Evolutionary conservation across 2,329 filamentous ascomycete genomes (phyloP), one percentile per base, ranked within the genome.

Genomic region (Mycosphaerelloides madeirae): DNA sequence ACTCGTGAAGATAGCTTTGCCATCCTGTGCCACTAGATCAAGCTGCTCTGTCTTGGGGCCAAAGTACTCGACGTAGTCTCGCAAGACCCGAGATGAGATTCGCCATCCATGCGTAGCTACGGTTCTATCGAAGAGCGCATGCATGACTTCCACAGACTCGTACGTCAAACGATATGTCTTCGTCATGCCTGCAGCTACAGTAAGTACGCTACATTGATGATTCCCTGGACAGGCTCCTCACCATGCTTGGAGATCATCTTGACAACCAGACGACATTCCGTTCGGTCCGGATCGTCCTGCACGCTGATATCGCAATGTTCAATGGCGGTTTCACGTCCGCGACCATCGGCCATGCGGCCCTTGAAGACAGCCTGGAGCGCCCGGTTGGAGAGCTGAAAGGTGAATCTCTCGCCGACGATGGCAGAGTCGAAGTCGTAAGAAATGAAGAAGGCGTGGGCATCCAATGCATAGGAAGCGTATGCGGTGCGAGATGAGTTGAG

Each of bases 401-500:
- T 85, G 65, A 90, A 90, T 16, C 76, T 68, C 35, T 63, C 61
- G 42, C 55, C 57, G 8, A 43, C 48, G 31, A 54, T 54, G n/a
- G 46, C 38, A 31, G 49, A 46, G 18, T 35, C 54, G 56, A 81
- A 91, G 41, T 78, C 75, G 65, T 89, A 91, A 29, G 76, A 77
- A 6, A 81, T 78, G 67, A 89, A 89, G 69, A 90, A 90, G 31
- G 78, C 76, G 53, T 71, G 77, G 31, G 78, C 76, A 33, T 83
- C 73, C 41, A 90, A 80, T 6, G 77, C 77, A 57, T 88, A 83
- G 46, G 83, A 84, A 19, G 83, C 81, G 63, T 90, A 90, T 14
- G 84, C 85, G 3, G 86, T 87, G 60, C 87, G 87, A 44, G 85
- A 87, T n/a, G 79, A 78, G 63, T 91, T 91, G 52, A 91, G 71